These are phyloP conservation scores for Casuarina equisetifolia DNA, from an alignment of 306 rosid genomes.

Conservation along the genomic window DNA sequence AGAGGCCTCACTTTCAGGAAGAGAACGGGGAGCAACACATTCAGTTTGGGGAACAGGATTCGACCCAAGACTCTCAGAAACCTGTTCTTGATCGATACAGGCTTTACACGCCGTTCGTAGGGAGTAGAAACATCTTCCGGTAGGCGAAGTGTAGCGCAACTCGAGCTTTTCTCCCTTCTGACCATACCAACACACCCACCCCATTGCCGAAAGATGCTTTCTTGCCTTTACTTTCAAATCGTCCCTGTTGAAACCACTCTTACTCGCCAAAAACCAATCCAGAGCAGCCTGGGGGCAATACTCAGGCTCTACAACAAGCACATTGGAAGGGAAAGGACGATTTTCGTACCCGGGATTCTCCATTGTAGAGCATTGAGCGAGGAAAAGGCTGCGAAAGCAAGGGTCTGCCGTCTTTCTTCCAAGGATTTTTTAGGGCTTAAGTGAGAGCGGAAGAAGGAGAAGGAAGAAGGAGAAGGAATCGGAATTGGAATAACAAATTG, in stretches of 20 bases:
- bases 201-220: conserved; percentile 47
- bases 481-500: no score
- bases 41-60: background rate
- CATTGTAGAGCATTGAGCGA: background rate
- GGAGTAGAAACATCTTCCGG: conserved; percentile 40
- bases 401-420: no score
- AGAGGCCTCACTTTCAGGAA: background rate
- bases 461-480: no score
- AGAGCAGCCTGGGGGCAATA: conserved; percentile 46
- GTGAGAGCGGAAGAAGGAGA: no score
- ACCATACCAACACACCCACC: conserved; percentile 51
- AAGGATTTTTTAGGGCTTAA: no score
- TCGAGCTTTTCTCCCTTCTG: conserved; percentile 34
- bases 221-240: conserved; percentile 34
- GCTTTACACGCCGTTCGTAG: conserved; percentile 56
- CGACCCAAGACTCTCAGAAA: background rate
- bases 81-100: conserved; percentile 28
- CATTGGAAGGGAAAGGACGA: background rate
- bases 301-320: conserved; percentile 10
- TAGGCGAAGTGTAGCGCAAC: conserved; percentile 57
- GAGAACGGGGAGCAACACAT: background rate
- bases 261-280: conserved; percentile 34
- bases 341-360: background rate
- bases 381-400: background rate
- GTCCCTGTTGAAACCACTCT: background rate